Evolutionary conservation across 2,329 filamentous ascomycete genomes (phyloP).

Genomic region (Aspergillus costaricaensis): DNA sequence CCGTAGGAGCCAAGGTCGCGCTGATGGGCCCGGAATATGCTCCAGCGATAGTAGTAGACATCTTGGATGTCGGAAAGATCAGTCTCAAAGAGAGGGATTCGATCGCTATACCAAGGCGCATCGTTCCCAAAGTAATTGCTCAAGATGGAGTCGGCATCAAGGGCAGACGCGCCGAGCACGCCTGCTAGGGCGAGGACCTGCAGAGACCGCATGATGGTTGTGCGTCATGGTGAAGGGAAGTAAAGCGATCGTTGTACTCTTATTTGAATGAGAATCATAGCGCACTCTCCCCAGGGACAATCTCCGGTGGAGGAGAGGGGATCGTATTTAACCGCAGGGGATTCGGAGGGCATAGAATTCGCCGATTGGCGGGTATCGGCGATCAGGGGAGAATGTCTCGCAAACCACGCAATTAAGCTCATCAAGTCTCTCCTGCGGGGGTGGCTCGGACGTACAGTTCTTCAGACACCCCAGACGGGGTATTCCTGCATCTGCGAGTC

Average conservation of each 20-base stretch:
- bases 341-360: background rate
- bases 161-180: background rate
- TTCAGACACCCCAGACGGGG: background rate
- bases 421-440: background rate
- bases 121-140: constrained; percentile 22
- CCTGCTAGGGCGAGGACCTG: background rate
- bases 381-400: background rate
- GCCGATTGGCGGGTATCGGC: background rate
- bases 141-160: constrained; percentile 10
- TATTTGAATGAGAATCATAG: too few relatives aligned
- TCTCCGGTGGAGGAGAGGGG: background rate
- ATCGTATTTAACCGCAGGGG: background rate
- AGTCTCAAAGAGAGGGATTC: constrained; percentile 23
- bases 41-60: constrained; percentile 52
- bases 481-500: background rate
- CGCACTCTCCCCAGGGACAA: background rate
- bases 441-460: background rate
- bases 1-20: constrained; percentile 46
- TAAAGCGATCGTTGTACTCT: too few relatives aligned
- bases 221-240: too few relatives aligned
- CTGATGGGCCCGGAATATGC: constrained; percentile 48
- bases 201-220: background rate
- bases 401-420: background rate
- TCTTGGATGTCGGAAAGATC: constrained; percentile 26
- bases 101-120: constrained; percentile 20